Conservation (phyloP, 1,284 basidiomycete genomes). For the Papiliotrema laurentii region DNA sequence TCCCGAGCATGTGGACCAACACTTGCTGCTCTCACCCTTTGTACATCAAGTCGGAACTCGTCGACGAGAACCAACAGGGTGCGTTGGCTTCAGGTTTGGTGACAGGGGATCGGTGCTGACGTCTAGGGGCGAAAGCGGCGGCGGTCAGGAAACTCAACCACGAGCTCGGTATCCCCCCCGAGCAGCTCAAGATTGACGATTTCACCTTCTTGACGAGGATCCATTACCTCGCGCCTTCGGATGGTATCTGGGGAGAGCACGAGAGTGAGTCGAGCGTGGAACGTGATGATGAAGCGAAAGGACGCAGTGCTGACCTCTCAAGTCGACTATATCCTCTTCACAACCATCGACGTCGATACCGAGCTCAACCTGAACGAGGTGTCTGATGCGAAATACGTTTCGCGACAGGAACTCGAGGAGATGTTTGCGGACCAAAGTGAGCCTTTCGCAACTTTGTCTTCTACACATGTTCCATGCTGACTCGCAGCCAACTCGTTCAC, state of each 20-base stretch:
- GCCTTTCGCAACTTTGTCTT: constrained; percentile 18
- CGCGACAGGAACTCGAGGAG: constrained; percentile 76
- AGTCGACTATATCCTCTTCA: constrained; percentile 99
- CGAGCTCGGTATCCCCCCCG: constrained; percentile 84
- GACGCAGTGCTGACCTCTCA: constrained; percentile 11
- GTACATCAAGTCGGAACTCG: constrained; percentile 68
- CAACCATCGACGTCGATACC: constrained; percentile 83
- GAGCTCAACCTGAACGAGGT: constrained; percentile 88
- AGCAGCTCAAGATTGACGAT: constrained; percentile 66
- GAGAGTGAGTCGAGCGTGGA: constrained; percentile 65
- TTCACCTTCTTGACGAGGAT: constrained; percentile 96
- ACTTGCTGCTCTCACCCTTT: constrained; percentile 98
- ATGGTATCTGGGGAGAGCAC: constrained; percentile 96
- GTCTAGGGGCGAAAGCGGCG: constrained; percentile 66
- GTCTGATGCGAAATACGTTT: constrained; percentile 84
- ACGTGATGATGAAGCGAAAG: neutral
- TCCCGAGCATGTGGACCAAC: constrained; percentile 99
- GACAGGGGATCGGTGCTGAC: neutral
- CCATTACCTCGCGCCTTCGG: constrained; percentile 92
- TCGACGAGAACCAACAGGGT: constrained; percentile 70
- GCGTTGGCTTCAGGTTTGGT: constrained; percentile 5
- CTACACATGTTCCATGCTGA: constrained; percentile 7
- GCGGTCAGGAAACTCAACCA: constrained; percentile 94
- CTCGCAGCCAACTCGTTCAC: constrained; percentile 78
- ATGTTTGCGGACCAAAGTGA: constrained; percentile 83